These are phyloP conservation scores for Zygnema cylindricum DNA, from an alignment of 139 green algal species.

Conservation along the genomic window DNA sequence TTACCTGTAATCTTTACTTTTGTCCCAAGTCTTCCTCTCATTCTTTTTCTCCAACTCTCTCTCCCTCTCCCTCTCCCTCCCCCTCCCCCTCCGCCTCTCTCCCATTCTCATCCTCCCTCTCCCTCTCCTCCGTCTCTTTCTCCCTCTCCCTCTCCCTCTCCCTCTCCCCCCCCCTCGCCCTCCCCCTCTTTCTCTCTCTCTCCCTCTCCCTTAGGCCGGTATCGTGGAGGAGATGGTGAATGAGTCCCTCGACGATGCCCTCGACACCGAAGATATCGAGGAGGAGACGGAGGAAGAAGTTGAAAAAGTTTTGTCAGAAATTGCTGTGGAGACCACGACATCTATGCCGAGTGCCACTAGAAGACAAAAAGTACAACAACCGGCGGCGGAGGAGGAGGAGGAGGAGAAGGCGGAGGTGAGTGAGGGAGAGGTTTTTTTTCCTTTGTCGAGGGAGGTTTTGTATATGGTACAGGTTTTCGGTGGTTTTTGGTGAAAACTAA, in stretches of 20 bases:
- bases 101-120: too few species aligned
- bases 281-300: conserved; percentile 67
- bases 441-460: too few species aligned
- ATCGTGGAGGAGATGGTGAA: conserved; percentile 70
- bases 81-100: conserved; percentile 32
- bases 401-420: background rate
- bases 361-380: conserved; percentile 27
- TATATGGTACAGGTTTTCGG: too few species aligned
- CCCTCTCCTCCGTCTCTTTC: conserved; percentile 42
- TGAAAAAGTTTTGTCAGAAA: conserved; percentile 61
- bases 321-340: conserved; percentile 52
- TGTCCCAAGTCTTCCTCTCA: background rate
- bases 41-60: too few species aligned
- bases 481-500: too few species aligned
- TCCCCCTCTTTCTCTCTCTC: conserved; percentile 24
- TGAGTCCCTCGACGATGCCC: conserved; percentile 57
- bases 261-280: conserved; percentile 68
- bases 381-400: background rate
- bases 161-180: too few species aligned
- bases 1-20: conserved; percentile 17
- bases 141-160: conserved; percentile 40
- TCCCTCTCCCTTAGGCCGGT: conserved; percentile 53
- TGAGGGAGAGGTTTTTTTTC: background rate
- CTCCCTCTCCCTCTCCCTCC: conserved; percentile 39
- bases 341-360: conserved; percentile 24